Percentiles rank a stretch among this genome's conserved stretches.
Conservation (phyloP, 805 yeast genomes). For the Wickerhamiella domercqiae region DNA sequence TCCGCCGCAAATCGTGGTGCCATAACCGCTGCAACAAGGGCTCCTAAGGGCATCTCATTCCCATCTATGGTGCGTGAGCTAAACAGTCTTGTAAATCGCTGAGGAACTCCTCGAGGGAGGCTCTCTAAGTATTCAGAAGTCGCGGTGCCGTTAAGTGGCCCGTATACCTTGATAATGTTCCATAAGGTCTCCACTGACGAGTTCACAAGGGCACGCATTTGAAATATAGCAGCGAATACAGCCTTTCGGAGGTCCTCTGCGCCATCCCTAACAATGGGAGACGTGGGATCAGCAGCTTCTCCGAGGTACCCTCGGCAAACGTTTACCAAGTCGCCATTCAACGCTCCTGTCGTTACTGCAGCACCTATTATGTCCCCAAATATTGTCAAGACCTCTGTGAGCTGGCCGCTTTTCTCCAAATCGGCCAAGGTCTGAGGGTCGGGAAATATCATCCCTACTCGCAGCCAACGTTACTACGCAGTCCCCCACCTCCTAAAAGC, state of each 20-base stretch:
- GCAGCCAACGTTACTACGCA: too few species aligned
- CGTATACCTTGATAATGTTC: constrained; percentile 17
- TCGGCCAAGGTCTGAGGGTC: too few species aligned
- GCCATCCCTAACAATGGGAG: neutral
- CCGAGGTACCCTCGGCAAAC: constrained; percentile 1
- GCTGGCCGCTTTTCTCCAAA: neutral
- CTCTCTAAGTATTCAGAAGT: constrained; percentile 5
- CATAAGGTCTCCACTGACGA: constrained; percentile 17
- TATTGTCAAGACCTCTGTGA: constrained; percentile 3
- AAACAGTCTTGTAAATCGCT: constrained; percentile 7
- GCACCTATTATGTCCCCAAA: constrained; percentile 3
- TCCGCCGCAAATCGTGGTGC: neutral
- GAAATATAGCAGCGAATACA: constrained; percentile 6
- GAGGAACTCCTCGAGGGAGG: constrained; percentile 10
- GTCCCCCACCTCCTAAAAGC: too few species aligned
- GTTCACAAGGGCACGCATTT: constrained; percentile 3
- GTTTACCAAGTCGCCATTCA: neutral
- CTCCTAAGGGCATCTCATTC: neutral
- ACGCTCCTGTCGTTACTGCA: neutral
- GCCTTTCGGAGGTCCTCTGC: constrained; percentile 7
- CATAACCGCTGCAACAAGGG: neutral
- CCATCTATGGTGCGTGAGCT: neutral
- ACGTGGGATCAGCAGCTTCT: neutral
- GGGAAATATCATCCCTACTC: too few species aligned
- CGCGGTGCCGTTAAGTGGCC: constrained; percentile 12